phyloP scores from a whole-genome alignment of 1,139 yeast species.

The Debaryomyces psychrophilus region DNA sequence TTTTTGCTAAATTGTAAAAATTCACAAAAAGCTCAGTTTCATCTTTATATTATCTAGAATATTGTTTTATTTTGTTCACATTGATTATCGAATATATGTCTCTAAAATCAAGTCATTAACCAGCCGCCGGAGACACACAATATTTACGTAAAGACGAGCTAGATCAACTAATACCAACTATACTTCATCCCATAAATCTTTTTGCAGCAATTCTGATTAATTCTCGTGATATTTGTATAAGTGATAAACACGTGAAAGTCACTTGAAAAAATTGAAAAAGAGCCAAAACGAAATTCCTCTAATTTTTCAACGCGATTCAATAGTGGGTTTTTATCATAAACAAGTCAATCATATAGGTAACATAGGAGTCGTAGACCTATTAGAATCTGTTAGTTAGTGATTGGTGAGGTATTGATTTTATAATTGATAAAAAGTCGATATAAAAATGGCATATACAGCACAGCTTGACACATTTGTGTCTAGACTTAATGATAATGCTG shows the following conservation, averaged over 20 bases:
- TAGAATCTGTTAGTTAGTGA: background rate
- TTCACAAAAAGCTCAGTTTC: too few species aligned
- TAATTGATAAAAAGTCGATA: background rate
- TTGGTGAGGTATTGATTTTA: background rate
- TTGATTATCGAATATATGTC: background rate
- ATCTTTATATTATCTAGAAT: too few species aligned
- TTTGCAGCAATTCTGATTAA: constrained; percentile 7
- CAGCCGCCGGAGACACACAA: background rate
- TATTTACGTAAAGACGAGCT: background rate
- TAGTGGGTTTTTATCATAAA: constrained; percentile 1
- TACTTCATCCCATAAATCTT: background rate
- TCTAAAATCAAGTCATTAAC: too few species aligned
- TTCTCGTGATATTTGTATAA: background rate
- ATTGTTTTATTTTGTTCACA: too few species aligned
- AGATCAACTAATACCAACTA: background rate
- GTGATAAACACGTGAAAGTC: constrained; percentile 13
- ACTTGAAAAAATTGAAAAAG: constrained; percentile 14
- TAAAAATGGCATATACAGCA: constrained; percentile 46
- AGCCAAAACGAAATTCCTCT: constrained; percentile 12
- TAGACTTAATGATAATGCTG: constrained; percentile 56
- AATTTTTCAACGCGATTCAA: constrained; percentile 11
- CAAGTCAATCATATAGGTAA: constrained; percentile 4
- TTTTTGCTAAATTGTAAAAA: too few species aligned
- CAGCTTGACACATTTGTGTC: constrained; percentile 65
- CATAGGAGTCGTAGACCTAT: constrained; percentile 1